A percentile compares a stretch with the other conserved stretches of the same genome.
These are phyloP conservation scores for Botryotinia calthae DNA, from an alignment of 2,329 filamentous ascomycete species.

Conservation along the genomic window DNA sequence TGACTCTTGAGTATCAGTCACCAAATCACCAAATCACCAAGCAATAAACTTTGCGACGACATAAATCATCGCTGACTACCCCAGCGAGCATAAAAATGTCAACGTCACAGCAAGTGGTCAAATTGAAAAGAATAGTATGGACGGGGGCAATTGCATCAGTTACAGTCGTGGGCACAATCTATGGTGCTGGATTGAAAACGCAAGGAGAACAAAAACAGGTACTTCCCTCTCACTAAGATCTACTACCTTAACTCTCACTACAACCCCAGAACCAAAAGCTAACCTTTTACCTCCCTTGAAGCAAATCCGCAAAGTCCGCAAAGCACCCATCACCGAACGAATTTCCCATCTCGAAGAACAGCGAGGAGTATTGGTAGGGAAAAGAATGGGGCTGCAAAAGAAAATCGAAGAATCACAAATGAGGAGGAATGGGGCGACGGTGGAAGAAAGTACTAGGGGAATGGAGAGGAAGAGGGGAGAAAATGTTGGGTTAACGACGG, in stretches of 20 bases:
- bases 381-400: conserved; percentile 52
- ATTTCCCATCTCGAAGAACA: conserved; percentile 52
- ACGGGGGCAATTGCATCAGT: conserved; percentile 55
- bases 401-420: conserved; percentile 53
- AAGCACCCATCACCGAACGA: conserved; percentile 52
- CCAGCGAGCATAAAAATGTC: not conserved
- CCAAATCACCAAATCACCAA: not conserved
- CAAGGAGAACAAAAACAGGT: conserved; percentile 52
- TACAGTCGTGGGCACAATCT: conserved; percentile 56
- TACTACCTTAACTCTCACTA: too few relatives aligned
- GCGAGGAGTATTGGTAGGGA: conserved; percentile 49
- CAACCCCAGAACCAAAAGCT: not conserved
- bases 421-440: conserved; percentile 42
- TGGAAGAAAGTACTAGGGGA: conserved; percentile 40
- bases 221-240: conserved; percentile 8
- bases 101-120: conserved; percentile 33
- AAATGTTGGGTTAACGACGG: not conserved
- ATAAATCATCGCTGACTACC: not conserved
- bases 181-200: conserved; percentile 58
- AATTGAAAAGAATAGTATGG: conserved; percentile 50
- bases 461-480: conserved; percentile 34
- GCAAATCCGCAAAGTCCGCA: conserved; percentile 46
- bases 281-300: conserved; percentile 28
- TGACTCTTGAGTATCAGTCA: not conserved
- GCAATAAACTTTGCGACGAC: not conserved